Evolutionary conservation across 371 early-diverging fungal genomes (phyloP).

Genomic region (Mortierella sp.): DNA sequence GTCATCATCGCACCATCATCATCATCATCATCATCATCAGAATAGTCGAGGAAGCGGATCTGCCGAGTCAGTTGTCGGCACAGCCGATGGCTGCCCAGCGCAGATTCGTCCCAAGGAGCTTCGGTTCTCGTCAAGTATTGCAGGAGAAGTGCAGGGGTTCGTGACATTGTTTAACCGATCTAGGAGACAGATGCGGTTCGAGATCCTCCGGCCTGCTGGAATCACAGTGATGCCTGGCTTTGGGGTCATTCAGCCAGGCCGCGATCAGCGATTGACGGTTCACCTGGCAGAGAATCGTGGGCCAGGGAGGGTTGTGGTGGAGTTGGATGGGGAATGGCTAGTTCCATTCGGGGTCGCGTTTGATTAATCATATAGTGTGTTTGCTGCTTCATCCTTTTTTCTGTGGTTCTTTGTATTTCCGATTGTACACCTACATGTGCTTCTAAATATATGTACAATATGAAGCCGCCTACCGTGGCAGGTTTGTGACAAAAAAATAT

Average conservation of each 20-base stretch:
- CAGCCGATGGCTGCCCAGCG: constrained; percentile 24
- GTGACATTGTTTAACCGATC: constrained; percentile 42
- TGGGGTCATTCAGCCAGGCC: constrained; percentile 30
- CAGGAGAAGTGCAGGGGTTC: constrained; percentile 26
- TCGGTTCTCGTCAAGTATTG: constrained; percentile 16
- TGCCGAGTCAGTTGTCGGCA: neutral
- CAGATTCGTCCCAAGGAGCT: constrained; percentile 44
- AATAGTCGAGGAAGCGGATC: neutral
- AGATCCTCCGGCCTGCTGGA: constrained; percentile 31
- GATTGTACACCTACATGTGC: too few species aligned
- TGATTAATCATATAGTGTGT: neutral
- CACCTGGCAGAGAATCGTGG: constrained; percentile 35
- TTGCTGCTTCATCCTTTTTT: neutral
- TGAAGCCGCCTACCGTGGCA: too few species aligned
- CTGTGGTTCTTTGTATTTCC: neutral
- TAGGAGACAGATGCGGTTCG: constrained; percentile 27
- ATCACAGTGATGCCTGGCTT: constrained; percentile 28
- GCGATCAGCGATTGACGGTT: constrained; percentile 31
- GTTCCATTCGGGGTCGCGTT: constrained; percentile 30
- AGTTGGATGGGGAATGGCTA: constrained; percentile 37
- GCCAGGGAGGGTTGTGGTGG: constrained; percentile 38
- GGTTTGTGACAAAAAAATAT: too few species aligned
- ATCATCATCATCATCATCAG: neutral
- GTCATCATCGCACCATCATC: constrained; percentile 14
- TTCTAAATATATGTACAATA: too few species aligned